A percentile compares a stretch with the other conserved stretches of the same genome.
Evolutionary conservation across 2,329 filamentous ascomycete genomes (phyloP).

Genomic region (Chrysosporium keratinophilum): DNA sequence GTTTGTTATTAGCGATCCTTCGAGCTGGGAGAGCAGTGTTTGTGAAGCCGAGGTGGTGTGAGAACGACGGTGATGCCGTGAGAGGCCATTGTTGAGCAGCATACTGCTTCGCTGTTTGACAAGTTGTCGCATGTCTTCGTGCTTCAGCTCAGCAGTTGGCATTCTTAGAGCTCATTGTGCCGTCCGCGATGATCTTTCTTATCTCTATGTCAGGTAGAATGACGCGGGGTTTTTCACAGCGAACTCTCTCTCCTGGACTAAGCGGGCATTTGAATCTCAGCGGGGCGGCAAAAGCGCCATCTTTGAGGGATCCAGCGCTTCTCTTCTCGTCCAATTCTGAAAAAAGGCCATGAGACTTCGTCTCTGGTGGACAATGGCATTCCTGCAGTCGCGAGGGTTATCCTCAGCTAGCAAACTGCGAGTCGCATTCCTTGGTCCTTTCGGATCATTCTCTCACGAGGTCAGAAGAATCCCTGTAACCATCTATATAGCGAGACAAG

Average conservation of each 20-base stretch:
- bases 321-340: background rate
- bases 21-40: background rate
- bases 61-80: background rate
- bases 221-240: background rate
- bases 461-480: conserved; percentile 31
- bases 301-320: background rate
- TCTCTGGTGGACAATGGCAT: conserved; percentile 2
- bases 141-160: background rate
- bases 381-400: conserved; percentile 4
- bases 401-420: conserved; percentile 18
- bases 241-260: no score
- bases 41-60: background rate
- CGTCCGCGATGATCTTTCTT: background rate
- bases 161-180: background rate
- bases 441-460: conserved; percentile 60
- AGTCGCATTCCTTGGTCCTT: conserved; percentile 52
- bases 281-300: background rate
- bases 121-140: conserved; percentile 1
- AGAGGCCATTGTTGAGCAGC: conserved; percentile 2
- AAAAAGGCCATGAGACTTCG: background rate
- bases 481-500: background rate
- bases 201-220: background rate
- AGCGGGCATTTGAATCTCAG: background rate
- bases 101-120: background rate
- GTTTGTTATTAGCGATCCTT: conserved; percentile 30